A percentile compares a stretch with the other conserved stretches of the same genome.
These are phyloP conservation scores for Phaeoacremonium minimum DNA, from an alignment of 2,329 filamentous ascomycete genomes.

Conservation along the genomic window DNA sequence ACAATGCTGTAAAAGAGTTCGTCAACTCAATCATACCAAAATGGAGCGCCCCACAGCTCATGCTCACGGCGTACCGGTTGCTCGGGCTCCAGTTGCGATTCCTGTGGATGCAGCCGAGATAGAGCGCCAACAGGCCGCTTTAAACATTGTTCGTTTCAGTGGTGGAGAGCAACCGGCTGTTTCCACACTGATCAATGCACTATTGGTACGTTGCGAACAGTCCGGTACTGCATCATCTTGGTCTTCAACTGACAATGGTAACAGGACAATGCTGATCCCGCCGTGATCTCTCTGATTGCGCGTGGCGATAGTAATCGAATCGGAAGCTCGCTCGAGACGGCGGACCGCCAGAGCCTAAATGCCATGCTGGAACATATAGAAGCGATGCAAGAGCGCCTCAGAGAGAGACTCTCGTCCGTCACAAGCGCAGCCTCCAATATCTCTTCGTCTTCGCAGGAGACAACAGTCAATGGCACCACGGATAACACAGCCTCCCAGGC, in stretches of 20 bases:
- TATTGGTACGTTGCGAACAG: slow-evolving; percentile 5
- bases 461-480: no score
- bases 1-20: no score
- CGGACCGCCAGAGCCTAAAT: slow-evolving; percentile 40
- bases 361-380: slow-evolving; percentile 44
- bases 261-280: slow-evolving; percentile 39
- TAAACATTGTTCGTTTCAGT: slow-evolving; percentile 1
- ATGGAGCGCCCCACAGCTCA: no score
- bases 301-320: slow-evolving; percentile 39
- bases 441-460: no score
- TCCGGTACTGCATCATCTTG: background rate
- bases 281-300: slow-evolving; percentile 44
- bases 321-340: slow-evolving; percentile 29
- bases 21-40: no score
- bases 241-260: slow-evolving; percentile 11
- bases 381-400: slow-evolving; percentile 36
- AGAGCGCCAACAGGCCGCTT: slow-evolving; percentile 5
- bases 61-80: no score
- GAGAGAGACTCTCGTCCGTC: slow-evolving; percentile 3
- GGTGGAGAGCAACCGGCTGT: background rate
- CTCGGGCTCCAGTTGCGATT: no score
- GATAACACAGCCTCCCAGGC: no score
- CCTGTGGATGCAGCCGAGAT: no score
- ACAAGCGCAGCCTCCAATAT: no score
- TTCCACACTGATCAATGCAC: background rate